Conservation (phyloP, 2,329 filamentous ascomycete species). For the Colletotrichum aenigma region DNA sequence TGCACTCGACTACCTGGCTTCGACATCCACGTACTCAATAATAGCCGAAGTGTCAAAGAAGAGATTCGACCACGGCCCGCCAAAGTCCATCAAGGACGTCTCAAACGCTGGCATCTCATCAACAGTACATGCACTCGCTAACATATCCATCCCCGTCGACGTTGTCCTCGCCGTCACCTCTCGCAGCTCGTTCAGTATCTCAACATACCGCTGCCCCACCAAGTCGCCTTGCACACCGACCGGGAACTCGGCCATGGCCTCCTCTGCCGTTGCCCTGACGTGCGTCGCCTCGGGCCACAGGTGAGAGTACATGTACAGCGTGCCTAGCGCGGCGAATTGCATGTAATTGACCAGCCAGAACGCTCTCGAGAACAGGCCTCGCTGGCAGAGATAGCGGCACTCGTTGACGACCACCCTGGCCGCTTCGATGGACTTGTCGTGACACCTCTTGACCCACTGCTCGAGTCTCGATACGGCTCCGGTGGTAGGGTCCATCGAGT, state of each 20-base stretch:
- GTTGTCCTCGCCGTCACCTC: neutral
- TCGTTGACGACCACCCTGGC: neutral
- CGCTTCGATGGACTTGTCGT: neutral
- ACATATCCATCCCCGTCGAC: neutral
- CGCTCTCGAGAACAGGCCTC: neutral
- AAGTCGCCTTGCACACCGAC: neutral
- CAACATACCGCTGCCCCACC: neutral
- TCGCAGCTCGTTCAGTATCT: neutral
- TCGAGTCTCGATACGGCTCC: neutral
- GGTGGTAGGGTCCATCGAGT: neutral
- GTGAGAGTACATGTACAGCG: neutral
- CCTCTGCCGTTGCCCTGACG: neutral
- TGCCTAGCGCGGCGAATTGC: neutral
- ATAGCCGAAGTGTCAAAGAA: neutral
- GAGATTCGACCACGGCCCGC: neutral
- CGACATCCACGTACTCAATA: neutral
- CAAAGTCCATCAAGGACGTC: neutral
- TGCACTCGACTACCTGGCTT: neutral
- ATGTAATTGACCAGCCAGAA: neutral
- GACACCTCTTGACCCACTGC: neutral
- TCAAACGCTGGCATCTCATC: neutral
- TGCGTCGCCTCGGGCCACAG: neutral
- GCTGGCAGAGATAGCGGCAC: neutral
- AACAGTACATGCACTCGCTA: neutral
- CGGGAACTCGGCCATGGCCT: neutral